Evolutionary conservation across 177 flowering plant genomes (phyloP).

Genomic region (Vitis hybrid): DNA sequence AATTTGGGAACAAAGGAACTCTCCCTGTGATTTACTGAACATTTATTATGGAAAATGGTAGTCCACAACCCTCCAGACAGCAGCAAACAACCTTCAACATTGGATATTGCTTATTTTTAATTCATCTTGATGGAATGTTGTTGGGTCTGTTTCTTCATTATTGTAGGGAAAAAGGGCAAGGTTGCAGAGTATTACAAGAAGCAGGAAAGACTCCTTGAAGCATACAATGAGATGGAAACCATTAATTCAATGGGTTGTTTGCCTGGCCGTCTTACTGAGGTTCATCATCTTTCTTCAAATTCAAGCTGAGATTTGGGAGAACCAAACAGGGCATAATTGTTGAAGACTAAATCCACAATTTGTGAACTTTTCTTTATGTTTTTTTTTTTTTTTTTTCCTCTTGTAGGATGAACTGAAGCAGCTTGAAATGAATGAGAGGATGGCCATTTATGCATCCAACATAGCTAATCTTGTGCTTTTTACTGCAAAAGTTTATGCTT

Average conservation of each 20-base stretch:
- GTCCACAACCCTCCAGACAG: no score
- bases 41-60: no score
- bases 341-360: not conserved
- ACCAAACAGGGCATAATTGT: not conserved
- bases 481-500: conserved; percentile 76
- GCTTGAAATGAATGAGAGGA: conserved; percentile 63
- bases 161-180: conserved; percentile 47
- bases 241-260: conserved; percentile 47
- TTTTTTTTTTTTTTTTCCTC: not conserved
- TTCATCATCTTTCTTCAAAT: conserved; percentile 13
- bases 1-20: no score
- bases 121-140: no score
- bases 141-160: no score
- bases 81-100: no score
- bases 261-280: conserved; percentile 62
- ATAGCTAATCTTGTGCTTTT: conserved; percentile 69
- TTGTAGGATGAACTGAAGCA: conserved; percentile 66
- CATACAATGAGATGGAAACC: conserved; percentile 74
- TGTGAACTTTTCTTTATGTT: not conserved
- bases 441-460: conserved; percentile 66
- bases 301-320: not conserved
- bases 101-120: no score
- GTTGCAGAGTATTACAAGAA: conserved; percentile 73
- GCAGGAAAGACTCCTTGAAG: conserved; percentile 74
- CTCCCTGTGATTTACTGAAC: no score